Conservation (phyloP, 2,329 filamentous ascomycete species). For the Xylariomycetidae sp. region DNA sequence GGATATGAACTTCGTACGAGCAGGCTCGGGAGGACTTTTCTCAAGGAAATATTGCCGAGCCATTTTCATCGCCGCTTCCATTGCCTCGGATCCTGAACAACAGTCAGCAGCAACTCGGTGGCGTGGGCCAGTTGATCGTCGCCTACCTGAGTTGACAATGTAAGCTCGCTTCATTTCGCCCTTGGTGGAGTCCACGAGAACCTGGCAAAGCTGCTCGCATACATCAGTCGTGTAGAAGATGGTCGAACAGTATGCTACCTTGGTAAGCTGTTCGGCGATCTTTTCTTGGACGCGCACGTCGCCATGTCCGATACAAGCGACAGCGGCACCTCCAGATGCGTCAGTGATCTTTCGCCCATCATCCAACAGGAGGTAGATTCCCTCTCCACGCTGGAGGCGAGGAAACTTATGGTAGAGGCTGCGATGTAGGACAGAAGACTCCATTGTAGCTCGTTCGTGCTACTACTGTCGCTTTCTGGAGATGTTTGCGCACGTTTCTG, state of each 20-base stretch:
- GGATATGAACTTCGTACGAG: slow-evolving; percentile 62
- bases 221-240: slow-evolving; percentile 21
- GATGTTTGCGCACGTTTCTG: no score
- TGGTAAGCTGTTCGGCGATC: slow-evolving; percentile 34
- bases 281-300: slow-evolving; percentile 36
- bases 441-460: no score
- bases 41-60: slow-evolving; percentile 58
- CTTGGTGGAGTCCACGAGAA: slow-evolving; percentile 26
- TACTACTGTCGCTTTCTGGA: no score
- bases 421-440: slow-evolving; percentile 35
- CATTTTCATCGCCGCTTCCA: slow-evolving; percentile 59
- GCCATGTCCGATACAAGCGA: slow-evolving; percentile 42
- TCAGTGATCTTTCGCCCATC: slow-evolving; percentile 39
- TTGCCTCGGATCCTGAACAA: slow-evolving; percentile 53
- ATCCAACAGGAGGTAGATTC: slow-evolving; percentile 34
- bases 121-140: neutral
- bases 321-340: slow-evolving; percentile 41
- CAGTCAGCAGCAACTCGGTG: slow-evolving; percentile 1
- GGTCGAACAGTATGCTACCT: slow-evolving; percentile 38
- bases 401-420: slow-evolving; percentile 30
- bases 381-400: slow-evolving; percentile 27
- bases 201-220: slow-evolving; percentile 18
- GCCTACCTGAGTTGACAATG: slow-evolving; percentile 31
- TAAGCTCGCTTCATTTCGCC: slow-evolving; percentile 30
- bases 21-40: slow-evolving; percentile 44